Evolutionary conservation across 75 land plant species (phyloP).

Genomic region (Gnetum montanum): DNA sequence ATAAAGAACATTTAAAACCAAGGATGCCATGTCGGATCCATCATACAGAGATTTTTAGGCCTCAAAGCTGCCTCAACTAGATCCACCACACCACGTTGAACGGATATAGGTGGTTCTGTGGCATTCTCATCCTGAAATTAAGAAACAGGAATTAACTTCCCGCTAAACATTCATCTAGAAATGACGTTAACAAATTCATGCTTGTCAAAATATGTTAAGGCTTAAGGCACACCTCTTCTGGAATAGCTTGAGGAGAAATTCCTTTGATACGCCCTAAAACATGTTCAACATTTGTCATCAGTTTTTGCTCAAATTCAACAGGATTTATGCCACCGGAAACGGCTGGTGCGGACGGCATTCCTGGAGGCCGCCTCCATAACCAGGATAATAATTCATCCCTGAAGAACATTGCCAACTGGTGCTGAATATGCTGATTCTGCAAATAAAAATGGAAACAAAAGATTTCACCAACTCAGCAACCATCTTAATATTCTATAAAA

Average conservation of each 20-base stretch:
- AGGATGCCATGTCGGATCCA: slow-evolving; percentile 99
- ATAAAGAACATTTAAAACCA: slow-evolving; percentile 79
- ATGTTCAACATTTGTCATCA: slow-evolving; percentile 82
- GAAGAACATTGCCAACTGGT: slow-evolving; percentile 98
- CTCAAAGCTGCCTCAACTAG: slow-evolving; percentile 85
- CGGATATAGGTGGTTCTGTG: slow-evolving; percentile 83
- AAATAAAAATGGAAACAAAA: neutral
- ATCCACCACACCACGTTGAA: slow-evolving; percentile 85
- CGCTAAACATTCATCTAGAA: slow-evolving; percentile 1
- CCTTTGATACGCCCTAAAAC: slow-evolving; percentile 67
- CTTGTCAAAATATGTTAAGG: neutral
- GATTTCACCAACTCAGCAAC: neutral
- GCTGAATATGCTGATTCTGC: slow-evolving; percentile 83
- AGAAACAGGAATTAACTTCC: neutral
- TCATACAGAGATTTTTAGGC: slow-evolving; percentile 94
- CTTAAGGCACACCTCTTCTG: slow-evolving; percentile 60
- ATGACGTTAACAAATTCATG: neutral
- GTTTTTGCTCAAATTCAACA: slow-evolving; percentile 78
- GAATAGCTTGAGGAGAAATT: slow-evolving; percentile 74
- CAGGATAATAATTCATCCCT: slow-evolving; percentile 96
- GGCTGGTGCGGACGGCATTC: slow-evolving; percentile 59
- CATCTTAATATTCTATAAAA: no score
- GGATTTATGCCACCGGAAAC: slow-evolving; percentile 60
- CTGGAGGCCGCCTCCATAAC: slow-evolving; percentile 94
- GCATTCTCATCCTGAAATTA: slow-evolving; percentile 75